Evolutionary conservation across 1,284 basidiomycete species (phyloP).

Genomic region (Cryptococcus maquisensis): DNA sequence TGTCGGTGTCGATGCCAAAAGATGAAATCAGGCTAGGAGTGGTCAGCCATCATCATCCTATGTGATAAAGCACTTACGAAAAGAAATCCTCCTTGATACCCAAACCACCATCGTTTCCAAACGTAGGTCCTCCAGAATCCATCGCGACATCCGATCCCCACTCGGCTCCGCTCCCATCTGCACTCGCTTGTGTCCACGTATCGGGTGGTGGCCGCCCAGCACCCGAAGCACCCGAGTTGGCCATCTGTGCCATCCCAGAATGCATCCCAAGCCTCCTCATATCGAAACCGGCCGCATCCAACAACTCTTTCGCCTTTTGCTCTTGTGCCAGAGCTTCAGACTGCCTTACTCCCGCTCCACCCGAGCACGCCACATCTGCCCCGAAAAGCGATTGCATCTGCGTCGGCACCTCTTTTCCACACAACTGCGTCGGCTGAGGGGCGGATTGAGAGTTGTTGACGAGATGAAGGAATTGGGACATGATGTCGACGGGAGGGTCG

Average conservation of each 20-base stretch:
- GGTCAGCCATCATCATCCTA: not conserved
- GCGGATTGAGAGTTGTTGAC: not conserved
- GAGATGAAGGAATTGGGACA: conserved; percentile 1
- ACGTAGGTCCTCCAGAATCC: conserved; percentile 9
- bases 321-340: not conserved
- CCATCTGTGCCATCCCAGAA: not conserved
- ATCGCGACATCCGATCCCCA: not conserved
- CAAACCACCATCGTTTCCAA: conserved; percentile 15
- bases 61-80: conserved; percentile 14
- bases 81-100: conserved; percentile 29
- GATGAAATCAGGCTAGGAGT: conserved; percentile 15
- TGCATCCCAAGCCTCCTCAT: not conserved
- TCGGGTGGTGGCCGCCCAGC: not conserved
- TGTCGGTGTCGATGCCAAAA: conserved; percentile 16
- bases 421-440: not conserved
- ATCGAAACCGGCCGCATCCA: not conserved
- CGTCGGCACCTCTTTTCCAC: not conserved
- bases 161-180: not conserved
- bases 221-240: not conserved
- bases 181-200: not conserved
- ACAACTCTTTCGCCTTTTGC: not conserved
- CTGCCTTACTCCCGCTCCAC: not conserved
- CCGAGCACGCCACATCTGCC: not conserved
- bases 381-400: not conserved
- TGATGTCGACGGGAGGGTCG: not conserved